A percentile compares a stretch with the other conserved stretches of the same genome.
Conservation (phyloP, 2,329 filamentous ascomycete species). For the Aspergillus sp. region DNA sequence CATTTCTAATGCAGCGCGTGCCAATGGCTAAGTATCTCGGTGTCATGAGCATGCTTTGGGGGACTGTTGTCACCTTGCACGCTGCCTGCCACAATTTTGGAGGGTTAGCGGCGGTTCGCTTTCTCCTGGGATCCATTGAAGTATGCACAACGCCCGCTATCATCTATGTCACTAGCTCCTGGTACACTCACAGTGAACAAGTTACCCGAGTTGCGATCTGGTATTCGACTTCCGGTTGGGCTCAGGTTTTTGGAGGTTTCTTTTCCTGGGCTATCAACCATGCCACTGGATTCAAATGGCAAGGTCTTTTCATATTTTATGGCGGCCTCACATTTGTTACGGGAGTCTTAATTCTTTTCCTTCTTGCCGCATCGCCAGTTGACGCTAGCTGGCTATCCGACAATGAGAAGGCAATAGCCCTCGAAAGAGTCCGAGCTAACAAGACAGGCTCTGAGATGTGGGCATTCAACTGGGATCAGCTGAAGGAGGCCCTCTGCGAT, state of each 20-base stretch:
- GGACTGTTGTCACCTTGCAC: slow-evolving; percentile 1
- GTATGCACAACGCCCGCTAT: neutral
- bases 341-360: slow-evolving; percentile 8
- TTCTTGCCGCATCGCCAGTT: slow-evolving; percentile 19
- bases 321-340: slow-evolving; percentile 6
- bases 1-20: slow-evolving; percentile 10
- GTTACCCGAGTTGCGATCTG: slow-evolving; percentile 17
- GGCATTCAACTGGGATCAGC: slow-evolving; percentile 25
- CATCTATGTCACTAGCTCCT: neutral
- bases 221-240: slow-evolving; percentile 16
- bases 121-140: slow-evolving; percentile 8
- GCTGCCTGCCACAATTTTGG: slow-evolving; percentile 4
- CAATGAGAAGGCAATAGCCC: slow-evolving; percentile 18
- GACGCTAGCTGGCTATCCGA: slow-evolving; percentile 19
- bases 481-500: slow-evolving; percentile 2
- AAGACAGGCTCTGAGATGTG: slow-evolving; percentile 19
- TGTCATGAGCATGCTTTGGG: slow-evolving; percentile 9
- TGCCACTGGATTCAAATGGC: neutral
- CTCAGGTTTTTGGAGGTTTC: slow-evolving; percentile 7
- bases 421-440: slow-evolving; percentile 16
- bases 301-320: slow-evolving; percentile 5
- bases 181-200: slow-evolving; percentile 6
- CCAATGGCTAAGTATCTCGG: slow-evolving; percentile 2
- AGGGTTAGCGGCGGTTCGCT: neutral
- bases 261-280: slow-evolving; percentile 11